Evolutionary conservation across 2,329 filamentous ascomycete genomes (phyloP).

Genomic region (Cladosporium halotolerans): DNA sequence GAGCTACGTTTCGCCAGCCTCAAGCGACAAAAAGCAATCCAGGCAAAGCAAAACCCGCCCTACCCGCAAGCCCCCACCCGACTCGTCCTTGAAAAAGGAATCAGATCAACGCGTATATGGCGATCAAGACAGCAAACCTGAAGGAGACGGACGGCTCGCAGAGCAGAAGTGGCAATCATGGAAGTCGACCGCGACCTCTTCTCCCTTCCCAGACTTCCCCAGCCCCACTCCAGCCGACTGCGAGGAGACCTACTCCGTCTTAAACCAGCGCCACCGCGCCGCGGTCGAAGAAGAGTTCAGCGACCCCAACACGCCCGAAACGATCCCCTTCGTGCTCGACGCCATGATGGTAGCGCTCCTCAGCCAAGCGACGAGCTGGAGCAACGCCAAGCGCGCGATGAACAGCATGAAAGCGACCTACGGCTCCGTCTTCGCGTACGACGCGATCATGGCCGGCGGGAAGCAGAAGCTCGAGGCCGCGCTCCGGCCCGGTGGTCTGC

Average conservation of each 20-base stretch:
- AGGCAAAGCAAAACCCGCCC: too few relatives aligned
- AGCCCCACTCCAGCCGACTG: neutral
- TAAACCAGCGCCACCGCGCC: neutral
- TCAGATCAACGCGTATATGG: neutral
- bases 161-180: neutral
- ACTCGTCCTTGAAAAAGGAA: neutral
- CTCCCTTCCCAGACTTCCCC: neutral
- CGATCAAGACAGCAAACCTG: neutral
- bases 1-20: too few relatives aligned
- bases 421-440: constrained; percentile 8
- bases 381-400: constrained; percentile 10
- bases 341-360: constrained; percentile 8
- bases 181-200: neutral
- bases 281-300: neutral
- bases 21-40: too few relatives aligned
- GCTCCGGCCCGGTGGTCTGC: constrained; percentile 5
- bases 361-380: constrained; percentile 11
- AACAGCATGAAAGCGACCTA: constrained; percentile 4
- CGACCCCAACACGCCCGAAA: neutral
- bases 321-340: constrained; percentile 8
- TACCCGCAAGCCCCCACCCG: neutral
- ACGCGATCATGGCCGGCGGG: neutral
- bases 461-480: constrained; percentile 1
- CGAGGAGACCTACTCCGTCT: neutral
- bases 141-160: neutral